Conservation (phyloP, 2,329 filamentous ascomycete species). For the Colletotrichum sp. region DNA sequence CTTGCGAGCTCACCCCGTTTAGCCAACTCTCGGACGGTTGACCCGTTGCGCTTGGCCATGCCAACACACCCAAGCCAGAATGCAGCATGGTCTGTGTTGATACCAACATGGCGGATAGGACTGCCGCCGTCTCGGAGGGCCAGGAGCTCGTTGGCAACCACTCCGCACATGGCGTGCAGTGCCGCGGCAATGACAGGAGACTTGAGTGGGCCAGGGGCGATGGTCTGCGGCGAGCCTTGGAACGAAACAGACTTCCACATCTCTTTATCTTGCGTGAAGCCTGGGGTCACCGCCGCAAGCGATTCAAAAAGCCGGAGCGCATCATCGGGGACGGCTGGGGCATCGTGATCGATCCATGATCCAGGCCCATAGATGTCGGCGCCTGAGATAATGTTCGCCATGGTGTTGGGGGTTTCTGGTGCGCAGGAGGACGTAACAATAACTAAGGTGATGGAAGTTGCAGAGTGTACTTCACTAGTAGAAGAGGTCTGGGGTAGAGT, state of each 20-base stretch:
- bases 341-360: neutral
- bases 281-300: neutral
- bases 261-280: neutral
- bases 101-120: neutral
- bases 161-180: neutral
- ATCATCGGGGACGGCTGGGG: neutral
- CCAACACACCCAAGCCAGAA: neutral
- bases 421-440: neutral
- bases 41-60: neutral
- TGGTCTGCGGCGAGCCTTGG: neutral
- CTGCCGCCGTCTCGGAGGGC: neutral
- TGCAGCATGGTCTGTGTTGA: neutral
- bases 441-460: neutral
- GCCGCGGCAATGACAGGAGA: neutral
- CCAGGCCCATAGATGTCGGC: neutral
- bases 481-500: neutral
- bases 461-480: neutral
- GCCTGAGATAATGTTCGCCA: neutral
- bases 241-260: neutral
- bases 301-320: neutral
- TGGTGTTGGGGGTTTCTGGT: neutral
- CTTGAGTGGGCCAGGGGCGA: neutral
- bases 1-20: neutral
- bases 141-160: neutral
- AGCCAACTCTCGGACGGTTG: neutral